Evolutionary conservation across 2,329 filamentous ascomycete genomes (phyloP), one percentile per base, ranked within the genome.

Genomic region (Phialophora macrospora): DNA sequence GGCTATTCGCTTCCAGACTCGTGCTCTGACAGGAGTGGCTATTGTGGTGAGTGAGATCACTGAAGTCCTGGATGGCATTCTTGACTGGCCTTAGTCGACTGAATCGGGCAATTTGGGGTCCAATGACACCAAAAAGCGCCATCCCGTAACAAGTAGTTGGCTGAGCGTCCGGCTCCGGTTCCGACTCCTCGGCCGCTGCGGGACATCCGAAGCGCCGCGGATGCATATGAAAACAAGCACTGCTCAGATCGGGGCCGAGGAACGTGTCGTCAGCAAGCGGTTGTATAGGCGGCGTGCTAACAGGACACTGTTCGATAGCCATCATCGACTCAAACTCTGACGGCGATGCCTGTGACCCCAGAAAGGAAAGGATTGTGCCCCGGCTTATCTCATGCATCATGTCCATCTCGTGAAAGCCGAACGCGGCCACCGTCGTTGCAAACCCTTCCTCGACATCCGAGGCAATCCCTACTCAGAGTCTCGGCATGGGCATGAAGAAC

Each of bases 401-500:
- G 7, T 17, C 14, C 38, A 7, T 41, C 8, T 6, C 38, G 5
- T 41, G 12, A 17, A 41, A n/a, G 17, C 5, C 38, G 38, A 34
- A 34, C 17, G 38, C 17, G 38, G 14, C n/a, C 5, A n/a, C 38
- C 38, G 12, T n/a, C 17, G 17, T n/a, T 44, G 38, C 38, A 44
- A 7, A 9, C 9, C 14, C 17, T 17, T 17, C 17, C 17, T 44
- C 14, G 6, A n/a, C 38, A n/a, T 6, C 6, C 17, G 17, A 8
- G 5, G 38, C 38, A n/a, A 44, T 2, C 17, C 38, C 20, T n/a
- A 0, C 32, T 70, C 63, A 71, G 34, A 71, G 55, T 61, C 69
- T 66, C 4, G 69, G 69, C 65, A 71, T 67, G 7, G 69, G 69
- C 61, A 71, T 63, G 28, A 68, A 70, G 46, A 71, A 71, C 0